A percentile compares a stretch with the other conserved stretches of the same genome.
These are phyloP conservation scores for Terfezia boudieri DNA, from an alignment of 495 filamentous ascomycete species.

Conservation along the genomic window DNA sequence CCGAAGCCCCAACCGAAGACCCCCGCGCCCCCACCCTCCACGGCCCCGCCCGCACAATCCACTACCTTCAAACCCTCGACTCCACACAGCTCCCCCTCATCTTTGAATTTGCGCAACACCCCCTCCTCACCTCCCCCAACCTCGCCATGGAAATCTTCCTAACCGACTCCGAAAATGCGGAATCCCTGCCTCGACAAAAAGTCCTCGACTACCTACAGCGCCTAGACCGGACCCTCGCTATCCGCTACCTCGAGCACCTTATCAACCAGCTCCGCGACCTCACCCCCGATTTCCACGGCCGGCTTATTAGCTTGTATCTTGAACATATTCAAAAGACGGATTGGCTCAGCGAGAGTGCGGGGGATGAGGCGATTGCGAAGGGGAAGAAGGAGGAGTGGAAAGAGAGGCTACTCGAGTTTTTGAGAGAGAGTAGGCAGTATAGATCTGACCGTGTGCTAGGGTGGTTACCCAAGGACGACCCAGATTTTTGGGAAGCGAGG, in stretches of 20 bases:
- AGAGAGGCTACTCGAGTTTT: constrained; percentile 45
- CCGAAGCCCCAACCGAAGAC: constrained; percentile 42
- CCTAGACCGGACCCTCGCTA: constrained; percentile 46
- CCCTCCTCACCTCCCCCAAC: constrained; percentile 43
- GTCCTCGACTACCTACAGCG: constrained; percentile 52
- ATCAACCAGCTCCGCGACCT: constrained; percentile 68
- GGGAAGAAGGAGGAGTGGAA: constrained; percentile 34
- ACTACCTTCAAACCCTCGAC: constrained; percentile 74
- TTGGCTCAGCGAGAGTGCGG: constrained; percentile 22
- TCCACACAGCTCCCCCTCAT: constrained; percentile 78
- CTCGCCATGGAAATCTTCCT: constrained; percentile 91
- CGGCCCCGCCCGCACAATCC: constrained; percentile 63
- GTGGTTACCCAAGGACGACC: constrained; percentile 58
- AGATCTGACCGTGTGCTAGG: constrained; percentile 51
- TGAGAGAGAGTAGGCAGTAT: constrained; percentile 59
- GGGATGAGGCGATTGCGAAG: constrained; percentile 23
- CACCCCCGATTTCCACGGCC: constrained; percentile 70
- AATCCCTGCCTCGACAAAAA: constrained; percentile 54
- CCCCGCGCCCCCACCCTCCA: constrained; percentile 43
- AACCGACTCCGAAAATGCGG: constrained; percentile 83
- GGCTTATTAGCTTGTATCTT: constrained; percentile 54
- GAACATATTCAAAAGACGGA: constrained; percentile 20
- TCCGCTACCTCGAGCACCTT: constrained; percentile 76
- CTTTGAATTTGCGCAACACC: constrained; percentile 80
- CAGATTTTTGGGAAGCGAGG: constrained; percentile 69